Evolutionary conservation across 1,139 yeast species (phyloP), one percentile per base, ranked within the genome.

Genomic region (Candida frijolesensis): DNA sequence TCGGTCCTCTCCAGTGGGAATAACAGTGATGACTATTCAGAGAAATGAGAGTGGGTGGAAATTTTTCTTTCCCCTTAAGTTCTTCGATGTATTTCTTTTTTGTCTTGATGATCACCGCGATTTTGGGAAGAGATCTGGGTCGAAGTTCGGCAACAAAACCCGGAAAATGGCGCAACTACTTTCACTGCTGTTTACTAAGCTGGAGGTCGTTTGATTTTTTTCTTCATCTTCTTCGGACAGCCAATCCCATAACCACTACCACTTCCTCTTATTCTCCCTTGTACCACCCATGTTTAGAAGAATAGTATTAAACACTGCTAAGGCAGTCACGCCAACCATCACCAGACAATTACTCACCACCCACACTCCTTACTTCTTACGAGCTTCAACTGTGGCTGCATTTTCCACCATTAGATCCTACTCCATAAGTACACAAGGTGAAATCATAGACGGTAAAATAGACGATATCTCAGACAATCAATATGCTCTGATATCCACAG

Each of bases 401-500:
- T 37, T 22, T n/a, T 18, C 27, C 11, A 9, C 27, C 14, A 18
- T 11, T 3, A 57, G 66, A 51, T 14, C 46, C 3, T 65, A 61
- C 48, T 64, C 67, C 4, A 42, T 69, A 10, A 63, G 70, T 45
- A 83, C 87, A 0, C 75, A 70, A 49, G 91, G 91, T 14, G 71
- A 75, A 37, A 63, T 63, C 10, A 68, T 85, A 15, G 85, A 83
- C 18, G 67, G 68, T 37, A 78, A 78, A 53, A 79, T 86, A 27
- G 77, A 75, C 52, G 57, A 70, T 1, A 51, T 87, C 32, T 63
- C 81, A 0, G 59, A 66, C 4, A 72, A 73, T 40, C 76, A 82
- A 51, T 91, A 86, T 67, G 87, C 85, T 60, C 64, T 65, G 25
- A 62, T 75, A 2, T 78, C 96, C 6, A 84, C 84, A 57, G 74